Base-by-base conservation (phyloP, 1,284 basidiomycete species). In the Tranzscheliella williamsii region DNA sequence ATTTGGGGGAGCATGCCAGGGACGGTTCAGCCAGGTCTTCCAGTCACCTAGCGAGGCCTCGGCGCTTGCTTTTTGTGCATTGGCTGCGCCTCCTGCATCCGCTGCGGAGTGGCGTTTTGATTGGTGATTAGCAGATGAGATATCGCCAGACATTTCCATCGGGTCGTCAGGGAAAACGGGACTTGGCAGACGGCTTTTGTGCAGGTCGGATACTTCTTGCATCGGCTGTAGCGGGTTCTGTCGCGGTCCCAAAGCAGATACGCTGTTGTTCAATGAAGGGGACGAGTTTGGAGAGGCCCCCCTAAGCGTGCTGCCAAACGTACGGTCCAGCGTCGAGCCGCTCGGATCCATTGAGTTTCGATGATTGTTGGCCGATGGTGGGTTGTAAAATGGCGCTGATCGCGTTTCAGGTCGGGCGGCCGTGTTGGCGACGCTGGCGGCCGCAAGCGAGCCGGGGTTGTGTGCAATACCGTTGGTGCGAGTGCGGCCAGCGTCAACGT, bases 111-210 rank as follows among this genome's bases (percentile, higher is more conserved):
- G 16, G 9, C 9, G 16, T 17, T 9, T 9, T 9, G 32, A 33
- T 20, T 60, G 56, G 5, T 61, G 57, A 15, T 29, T 34, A 0
- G 57, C 18, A 7, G 36, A 26, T 18, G 51, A 51, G 0, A 61
- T 37, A n/a, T 54, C 47, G 16, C 36, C 34, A 1, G 47, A 46
- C 51, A 61, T 39, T 37, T 61, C 57, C 22, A 61, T 18, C 5
- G 57, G 57, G 31, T 63, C 60, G 30, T 63, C 60, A 2, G 53
- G 53, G 24, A 63, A 63, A 9, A 63, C 60, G 5, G 60, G 60
- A 29, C 60, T 63, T 1, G 60, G 60, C 35, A 63, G 36, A 16
- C 60, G 53, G 32, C 60, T 57, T 22, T 42, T 44, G 45, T 45
- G 60, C 16, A 56, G 31, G 31, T 63, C 53, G 15, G 49, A 27